Evolutionary conservation across 306 rosid genomes (phyloP), one percentile per base, ranked within the genome.

Genomic region (Dalbergia cultrata): DNA sequence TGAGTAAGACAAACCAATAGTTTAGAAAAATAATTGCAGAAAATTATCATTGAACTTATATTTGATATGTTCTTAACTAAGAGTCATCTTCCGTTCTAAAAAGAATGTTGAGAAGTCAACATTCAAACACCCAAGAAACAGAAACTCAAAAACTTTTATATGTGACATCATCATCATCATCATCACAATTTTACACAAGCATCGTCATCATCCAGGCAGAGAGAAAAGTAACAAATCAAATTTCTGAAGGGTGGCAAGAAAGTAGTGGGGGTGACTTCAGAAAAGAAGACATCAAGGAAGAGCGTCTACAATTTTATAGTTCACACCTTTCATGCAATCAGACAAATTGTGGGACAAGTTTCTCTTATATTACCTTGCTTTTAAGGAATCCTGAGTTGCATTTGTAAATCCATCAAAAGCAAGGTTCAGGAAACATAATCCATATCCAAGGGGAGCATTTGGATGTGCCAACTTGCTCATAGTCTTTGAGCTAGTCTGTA

Each of bases 331-430:
- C 31, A 26, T 26, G 47, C 61, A 75, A 19, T 18, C 26, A 33
- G n/a, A 49, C 45, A 69, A 47, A 75, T 14, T 13, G 58, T 13
- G 47, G 34, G n/a, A 76, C 64, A 56, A 8, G 8, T 34, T 57
- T 76, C 61, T 67, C 59, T 50, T 68, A 2, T 53, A 31, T 75
- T 84, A 96, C 99, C 98, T 90, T 71, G 86, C 72, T 54, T 81
- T 86, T 82, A 96, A 87, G 76, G 99, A 96, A 92, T 96, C 99
- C 86, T 96, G 99, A 82, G 99, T 96, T 43, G 99, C 99, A 88
- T 96, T 96, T 52, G 99, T 96, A 84, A 96, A 96, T 79, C 99
- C 99, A 84, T 96, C 99, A 89, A 96, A 96, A 47, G 97, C 92
- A 72, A 96, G 98, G 89, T 96, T 96, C 34, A 96, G 86, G 84